Evolutionary conservation across 2,329 filamentous ascomycete genomes (phyloP).

Genomic region (Microdochium trichocladiopsis): DNA sequence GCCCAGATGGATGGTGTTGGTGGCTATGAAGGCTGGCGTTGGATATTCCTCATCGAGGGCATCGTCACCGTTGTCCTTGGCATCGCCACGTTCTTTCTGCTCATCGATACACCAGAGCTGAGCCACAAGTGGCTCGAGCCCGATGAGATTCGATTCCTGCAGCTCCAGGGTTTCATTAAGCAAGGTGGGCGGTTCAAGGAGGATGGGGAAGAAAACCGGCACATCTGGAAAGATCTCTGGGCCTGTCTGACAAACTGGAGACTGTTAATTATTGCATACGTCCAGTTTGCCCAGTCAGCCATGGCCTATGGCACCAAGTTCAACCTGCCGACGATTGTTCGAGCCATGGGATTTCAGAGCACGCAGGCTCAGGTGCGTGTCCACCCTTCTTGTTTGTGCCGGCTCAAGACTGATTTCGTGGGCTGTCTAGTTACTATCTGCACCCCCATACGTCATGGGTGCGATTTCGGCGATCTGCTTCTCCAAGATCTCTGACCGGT

Average conservation of each 20-base stretch:
- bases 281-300: conserved; percentile 18
- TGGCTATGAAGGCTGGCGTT: conserved; percentile 31
- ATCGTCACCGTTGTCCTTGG: conserved; percentile 52
- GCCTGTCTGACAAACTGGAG: conserved; percentile 6
- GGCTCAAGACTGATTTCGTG: not conserved
- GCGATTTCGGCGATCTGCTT: conserved; percentile 56
- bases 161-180: conserved; percentile 8
- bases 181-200: conserved; percentile 5
- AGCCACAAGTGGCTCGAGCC: conserved; percentile 3
- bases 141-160: conserved; percentile 5
- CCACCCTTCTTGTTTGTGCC: not conserved
- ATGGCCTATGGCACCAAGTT: conserved; percentile 15
- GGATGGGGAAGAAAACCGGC: conserved; percentile 2
- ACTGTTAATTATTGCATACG: conserved; percentile 7
- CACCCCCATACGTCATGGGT: conserved; percentile 53
- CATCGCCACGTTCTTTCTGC: conserved; percentile 40
- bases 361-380: conserved; percentile 14
- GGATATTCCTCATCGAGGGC: conserved; percentile 46
- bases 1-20: conserved; percentile 47
- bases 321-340: conserved; percentile 24
- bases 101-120: conserved; percentile 6
- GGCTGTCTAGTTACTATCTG: conserved; percentile 39
- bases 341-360: conserved; percentile 24
- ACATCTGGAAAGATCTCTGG: conserved; percentile 5
- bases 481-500: conserved; percentile 61